These are phyloP conservation scores for Trichomonascaceae sp. DNA, from an alignment of 1,139 yeast genomes.

Conservation along the genomic window DNA sequence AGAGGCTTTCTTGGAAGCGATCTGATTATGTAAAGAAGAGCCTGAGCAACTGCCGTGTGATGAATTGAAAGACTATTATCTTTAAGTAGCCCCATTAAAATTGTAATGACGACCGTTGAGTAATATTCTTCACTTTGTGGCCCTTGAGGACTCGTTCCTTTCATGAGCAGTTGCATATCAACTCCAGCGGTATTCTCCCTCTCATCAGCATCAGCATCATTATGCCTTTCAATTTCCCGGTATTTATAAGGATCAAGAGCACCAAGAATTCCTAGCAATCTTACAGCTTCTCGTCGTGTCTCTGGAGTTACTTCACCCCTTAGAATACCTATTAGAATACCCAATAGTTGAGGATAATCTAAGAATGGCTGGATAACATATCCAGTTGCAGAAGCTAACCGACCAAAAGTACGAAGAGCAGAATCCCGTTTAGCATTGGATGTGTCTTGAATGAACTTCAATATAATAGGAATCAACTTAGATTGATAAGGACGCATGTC, in stretches of 20 bases:
- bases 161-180: constrained; percentile 84
- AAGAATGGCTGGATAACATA: constrained; percentile 90
- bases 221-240: constrained; percentile 78
- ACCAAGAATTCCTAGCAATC: constrained; percentile 86
- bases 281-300: constrained; percentile 79
- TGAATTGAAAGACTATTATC: constrained; percentile 82
- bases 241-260: constrained; percentile 96
- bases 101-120: constrained; percentile 89
- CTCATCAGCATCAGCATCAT: constrained; percentile 50
- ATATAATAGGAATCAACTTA: constrained; percentile 76
- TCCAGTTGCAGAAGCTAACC: constrained; percentile 83
- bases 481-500: constrained; percentile 68
- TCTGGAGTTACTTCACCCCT: constrained; percentile 71
- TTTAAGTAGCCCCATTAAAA: constrained; percentile 71
- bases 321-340: constrained; percentile 72
- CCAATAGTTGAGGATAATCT: constrained; percentile 84
- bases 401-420: constrained; percentile 82
- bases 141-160: constrained; percentile 81
- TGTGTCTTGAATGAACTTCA: constrained; percentile 86
- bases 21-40: constrained; percentile 84
- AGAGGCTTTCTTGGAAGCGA: constrained; percentile 75
- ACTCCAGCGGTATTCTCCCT: constrained; percentile 76
- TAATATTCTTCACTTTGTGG: constrained; percentile 71
- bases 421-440: constrained; percentile 74
- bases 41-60: constrained; percentile 86